Percentiles rank a stretch among this genome's conserved stretches.
Conservation (phyloP, 2,329 filamentous ascomycete genomes). For the Neodidymelliopsis sp. region DNA sequence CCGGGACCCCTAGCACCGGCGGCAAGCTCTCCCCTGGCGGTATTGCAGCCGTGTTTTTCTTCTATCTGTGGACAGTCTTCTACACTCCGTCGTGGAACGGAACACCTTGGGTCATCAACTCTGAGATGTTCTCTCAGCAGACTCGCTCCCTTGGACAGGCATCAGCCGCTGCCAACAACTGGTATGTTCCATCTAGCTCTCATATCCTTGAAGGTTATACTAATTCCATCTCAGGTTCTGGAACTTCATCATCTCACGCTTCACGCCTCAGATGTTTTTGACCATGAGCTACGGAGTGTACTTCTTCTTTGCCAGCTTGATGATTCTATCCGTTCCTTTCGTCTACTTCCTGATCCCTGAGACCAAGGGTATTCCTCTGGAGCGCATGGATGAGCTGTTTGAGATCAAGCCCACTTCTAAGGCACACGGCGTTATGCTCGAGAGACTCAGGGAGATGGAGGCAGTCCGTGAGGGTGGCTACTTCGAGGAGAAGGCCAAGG, state of each 20-base stretch:
- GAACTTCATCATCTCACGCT: slow-evolving; percentile 74
- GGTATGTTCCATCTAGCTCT: slow-evolving; percentile 51
- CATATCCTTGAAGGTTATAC: background rate
- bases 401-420: slow-evolving; percentile 51
- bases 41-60: slow-evolving; percentile 72
- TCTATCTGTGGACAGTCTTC: slow-evolving; percentile 76
- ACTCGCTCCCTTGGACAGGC: slow-evolving; percentile 72
- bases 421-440: slow-evolving; percentile 51
- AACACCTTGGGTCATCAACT: slow-evolving; percentile 77
- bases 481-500: slow-evolving; percentile 18
- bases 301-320: slow-evolving; percentile 59
- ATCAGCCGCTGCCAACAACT: slow-evolving; percentile 74
- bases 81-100: slow-evolving; percentile 77
- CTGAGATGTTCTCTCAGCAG: slow-evolving; percentile 77
- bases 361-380: slow-evolving; percentile 56
- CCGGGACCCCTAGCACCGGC: slow-evolving; percentile 34
- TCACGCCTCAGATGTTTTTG: slow-evolving; percentile 69
- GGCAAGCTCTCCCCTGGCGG: slow-evolving; percentile 56
- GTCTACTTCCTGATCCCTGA: slow-evolving; percentile 55
- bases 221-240: slow-evolving; percentile 52
- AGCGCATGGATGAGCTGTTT: slow-evolving; percentile 57
- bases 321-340: slow-evolving; percentile 54
- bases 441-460: slow-evolving; percentile 48
- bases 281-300: slow-evolving; percentile 55
- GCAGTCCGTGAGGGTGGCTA: slow-evolving; percentile 29